Evolutionary conservation across 2,329 filamentous ascomycete species (phyloP).

Genomic region (Zalaria obscura): DNA sequence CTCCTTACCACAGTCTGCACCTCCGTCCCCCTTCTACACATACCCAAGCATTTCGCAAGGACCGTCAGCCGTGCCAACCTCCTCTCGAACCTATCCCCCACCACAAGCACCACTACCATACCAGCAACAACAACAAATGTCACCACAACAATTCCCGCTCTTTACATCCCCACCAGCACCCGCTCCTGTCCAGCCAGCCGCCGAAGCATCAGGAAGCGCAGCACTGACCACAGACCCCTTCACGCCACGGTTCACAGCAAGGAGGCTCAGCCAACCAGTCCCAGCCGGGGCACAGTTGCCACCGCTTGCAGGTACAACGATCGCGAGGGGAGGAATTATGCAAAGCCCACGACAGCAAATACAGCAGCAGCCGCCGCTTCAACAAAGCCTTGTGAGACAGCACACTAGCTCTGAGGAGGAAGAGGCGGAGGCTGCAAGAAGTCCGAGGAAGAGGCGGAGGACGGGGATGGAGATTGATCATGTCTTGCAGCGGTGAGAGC

Average conservation of each 20-base stretch:
- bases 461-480: constrained; percentile 17
- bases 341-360: constrained; percentile 1
- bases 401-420: constrained; percentile 9
- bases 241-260: background rate
- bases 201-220: constrained; percentile 7
- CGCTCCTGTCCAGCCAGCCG: constrained; percentile 6
- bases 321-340: constrained; percentile 1
- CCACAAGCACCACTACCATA: constrained; percentile 2
- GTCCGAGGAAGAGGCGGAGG: constrained; percentile 13
- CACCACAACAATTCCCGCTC: constrained; percentile 1
- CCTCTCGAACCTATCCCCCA: background rate
- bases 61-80: background rate
- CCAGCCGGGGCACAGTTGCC: constrained; percentile 3
- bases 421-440: constrained; percentile 7
- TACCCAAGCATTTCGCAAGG: background rate
- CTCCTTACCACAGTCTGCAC: constrained; percentile 7
- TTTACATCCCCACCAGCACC: constrained; percentile 5
- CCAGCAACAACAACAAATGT: constrained; percentile 1
- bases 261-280: background rate
- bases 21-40: constrained; percentile 6
- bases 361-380: background rate
- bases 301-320: constrained; percentile 1
- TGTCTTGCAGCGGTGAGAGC: constrained; percentile 14
- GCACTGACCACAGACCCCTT: constrained; percentile 2
- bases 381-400: background rate